Base-by-base conservation (phyloP, 1,284 basidiomycete species). In the Ceratobasidium papillatum region DNA sequence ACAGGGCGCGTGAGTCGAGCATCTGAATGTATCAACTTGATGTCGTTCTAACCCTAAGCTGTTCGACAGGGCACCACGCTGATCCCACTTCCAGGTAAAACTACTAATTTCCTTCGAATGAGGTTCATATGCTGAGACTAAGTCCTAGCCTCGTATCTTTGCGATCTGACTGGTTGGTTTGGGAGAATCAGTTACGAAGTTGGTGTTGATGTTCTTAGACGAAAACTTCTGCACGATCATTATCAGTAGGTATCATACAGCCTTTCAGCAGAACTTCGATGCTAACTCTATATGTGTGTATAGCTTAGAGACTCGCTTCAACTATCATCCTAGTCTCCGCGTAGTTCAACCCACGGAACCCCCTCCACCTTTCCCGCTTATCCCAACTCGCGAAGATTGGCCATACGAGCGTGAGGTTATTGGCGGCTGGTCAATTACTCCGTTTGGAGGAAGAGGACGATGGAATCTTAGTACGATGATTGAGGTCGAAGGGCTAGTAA, bases 311-410 rank as follows among this genome's bases (percentile, higher is more conserved):
- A 75, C 63, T 34, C 65, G 47, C 12, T 71, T 75, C 65, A 38
- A 51, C 19, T 75, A 75, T 61, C 69, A 71, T 45, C 74, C 74
- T 8, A 69, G 61, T 17, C 32, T 49, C 27, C 36, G 65, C 22
- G 14, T 68, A 1, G n/a, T 52, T 59, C 54, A 66, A 25, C 54
- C 43, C 8, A 54, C 36, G 11, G 34, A 45, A 12, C 58, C 54
- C 3, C 68, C 38, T 9, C 41, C 30, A 41, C 69, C 69, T 8
- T 72, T 72, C 12, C 69, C 69, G 0, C 43, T 72, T 3, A 61
- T 72, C 22, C 69, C 69, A 34, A 72, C 69, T 36, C 38, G 69
- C 14, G 69, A 72, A 14, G 69, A 72, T 34, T 72, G 69, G 69
- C 69, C 69, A 25, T 72, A 61, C 38, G 69, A 72, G 34, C 49